Evolutionary conservation across 2,329 filamentous ascomycete genomes (phyloP).

Genomic region (Penicillium decumbens): DNA sequence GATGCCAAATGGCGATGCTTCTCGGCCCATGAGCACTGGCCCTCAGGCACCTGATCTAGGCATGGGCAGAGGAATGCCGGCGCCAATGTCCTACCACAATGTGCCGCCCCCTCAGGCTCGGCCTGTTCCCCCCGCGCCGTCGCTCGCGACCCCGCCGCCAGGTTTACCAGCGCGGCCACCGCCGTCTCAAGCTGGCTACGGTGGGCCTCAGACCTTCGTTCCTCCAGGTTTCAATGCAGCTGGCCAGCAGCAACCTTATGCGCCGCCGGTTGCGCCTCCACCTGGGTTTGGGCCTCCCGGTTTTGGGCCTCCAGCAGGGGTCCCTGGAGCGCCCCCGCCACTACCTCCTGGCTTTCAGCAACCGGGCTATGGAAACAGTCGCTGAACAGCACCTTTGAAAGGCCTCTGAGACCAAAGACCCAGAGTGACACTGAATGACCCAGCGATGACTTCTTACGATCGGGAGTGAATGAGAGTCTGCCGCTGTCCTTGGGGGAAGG

Average conservation of each 20-base stretch:
- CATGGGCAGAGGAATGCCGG: slow-evolving; percentile 40
- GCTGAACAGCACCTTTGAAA: slow-evolving; percentile 24
- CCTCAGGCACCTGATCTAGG: slow-evolving; percentile 31
- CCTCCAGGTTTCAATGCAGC: slow-evolving; percentile 38
- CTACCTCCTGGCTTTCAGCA: slow-evolving; percentile 44
- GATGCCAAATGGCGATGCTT: slow-evolving; percentile 42
- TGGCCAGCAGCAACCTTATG: slow-evolving; percentile 28
- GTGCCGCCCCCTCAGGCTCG: slow-evolving; percentile 45
- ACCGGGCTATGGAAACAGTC: slow-evolving; percentile 35
- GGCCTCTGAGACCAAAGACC: not conserved
- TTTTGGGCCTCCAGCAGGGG: slow-evolving; percentile 38
- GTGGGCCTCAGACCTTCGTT: slow-evolving; percentile 51
- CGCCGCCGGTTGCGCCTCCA: slow-evolving; percentile 41
- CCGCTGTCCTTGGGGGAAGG: not conserved
- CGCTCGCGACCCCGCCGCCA: slow-evolving; percentile 46
- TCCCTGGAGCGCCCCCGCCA: slow-evolving; percentile 30
- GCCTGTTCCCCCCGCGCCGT: slow-evolving; percentile 51
- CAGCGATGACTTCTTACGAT: not conserved
- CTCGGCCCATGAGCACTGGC: slow-evolving; percentile 31
- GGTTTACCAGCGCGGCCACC: slow-evolving; percentile 66
- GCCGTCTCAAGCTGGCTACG: slow-evolving; percentile 62
- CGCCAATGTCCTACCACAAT: slow-evolving; percentile 40
- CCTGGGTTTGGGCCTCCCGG: slow-evolving; percentile 51
- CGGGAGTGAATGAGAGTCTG: not conserved
- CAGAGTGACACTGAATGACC: not conserved